phyloP scores from a whole-genome alignment of 805 yeast species.

The Sugiyamaella lignohabitans region DNA sequence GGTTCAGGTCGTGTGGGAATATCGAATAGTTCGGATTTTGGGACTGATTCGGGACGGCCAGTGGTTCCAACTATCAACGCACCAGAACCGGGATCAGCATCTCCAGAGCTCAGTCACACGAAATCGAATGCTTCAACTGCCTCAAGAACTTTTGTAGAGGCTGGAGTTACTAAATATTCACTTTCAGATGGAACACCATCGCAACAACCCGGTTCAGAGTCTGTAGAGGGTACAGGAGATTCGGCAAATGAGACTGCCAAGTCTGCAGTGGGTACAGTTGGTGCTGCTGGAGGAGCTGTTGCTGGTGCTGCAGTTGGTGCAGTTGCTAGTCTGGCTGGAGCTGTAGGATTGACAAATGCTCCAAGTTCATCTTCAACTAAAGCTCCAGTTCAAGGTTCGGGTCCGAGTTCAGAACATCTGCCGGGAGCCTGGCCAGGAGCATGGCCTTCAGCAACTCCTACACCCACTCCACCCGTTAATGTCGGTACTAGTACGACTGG shows the following conservation, averaged over 20 bases:
- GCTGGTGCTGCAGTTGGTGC: background rate
- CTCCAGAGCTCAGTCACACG: conserved; percentile 9
- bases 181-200: conserved; percentile 8
- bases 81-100: background rate
- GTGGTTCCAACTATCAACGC: background rate
- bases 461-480: too few species aligned
- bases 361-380: too few species aligned
- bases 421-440: background rate
- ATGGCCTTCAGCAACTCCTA: background rate
- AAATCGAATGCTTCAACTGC: conserved; percentile 8
- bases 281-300: conserved; percentile 2
- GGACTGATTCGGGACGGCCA: background rate
- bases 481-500: background rate
- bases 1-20: too few species aligned
- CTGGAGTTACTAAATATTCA: conserved; percentile 17
- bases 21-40: background rate
- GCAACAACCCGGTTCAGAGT: too few species aligned
- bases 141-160: conserved; percentile 15
- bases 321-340: background rate
- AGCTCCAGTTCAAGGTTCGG: too few species aligned
- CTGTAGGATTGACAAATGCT: background rate
- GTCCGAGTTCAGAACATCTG: too few species aligned
- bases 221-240: too few species aligned
- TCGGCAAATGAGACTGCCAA: conserved; percentile 4
- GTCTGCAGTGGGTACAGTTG: conserved; percentile 3